These are phyloP conservation scores for Powellomyces hirtus DNA, from an alignment of 192 early-diverging fungal species.

Conservation along the genomic window DNA sequence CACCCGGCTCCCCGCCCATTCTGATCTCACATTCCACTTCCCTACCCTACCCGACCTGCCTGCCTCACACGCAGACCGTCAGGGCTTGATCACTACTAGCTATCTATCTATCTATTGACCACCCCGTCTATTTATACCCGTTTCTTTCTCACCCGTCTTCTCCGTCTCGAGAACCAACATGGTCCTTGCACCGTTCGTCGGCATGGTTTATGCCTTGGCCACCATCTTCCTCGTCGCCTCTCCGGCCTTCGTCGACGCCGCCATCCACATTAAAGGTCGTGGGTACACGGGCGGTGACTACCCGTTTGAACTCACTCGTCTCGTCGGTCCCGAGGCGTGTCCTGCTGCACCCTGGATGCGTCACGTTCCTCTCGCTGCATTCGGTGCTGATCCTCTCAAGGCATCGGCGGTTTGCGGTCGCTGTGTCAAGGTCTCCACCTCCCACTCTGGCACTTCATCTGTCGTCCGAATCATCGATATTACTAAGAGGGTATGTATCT, in stretches of 20 bases:
- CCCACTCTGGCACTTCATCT: not conserved
- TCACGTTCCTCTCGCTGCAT: slow-evolving; percentile 9
- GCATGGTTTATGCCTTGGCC: not conserved
- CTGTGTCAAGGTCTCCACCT: slow-evolving; percentile 6
- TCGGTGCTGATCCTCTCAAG: slow-evolving; percentile 17
- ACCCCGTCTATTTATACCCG: not conserved
- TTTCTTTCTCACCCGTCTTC: not conserved
- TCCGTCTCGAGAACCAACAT: no score
- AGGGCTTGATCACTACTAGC: not conserved
- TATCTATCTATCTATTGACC: not conserved
- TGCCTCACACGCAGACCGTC: no score
- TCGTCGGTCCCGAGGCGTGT: slow-evolving; percentile 25
- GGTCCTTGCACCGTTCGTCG: not conserved
- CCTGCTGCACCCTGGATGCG: not conserved
- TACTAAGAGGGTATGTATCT: slow-evolving; percentile 13
- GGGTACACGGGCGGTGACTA: slow-evolving; percentile 21
- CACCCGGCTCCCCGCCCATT: no score
- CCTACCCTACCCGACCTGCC: no score
- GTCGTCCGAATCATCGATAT: slow-evolving; percentile 21
- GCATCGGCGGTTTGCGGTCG: slow-evolving; percentile 13
- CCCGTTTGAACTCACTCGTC: slow-evolving; percentile 16
- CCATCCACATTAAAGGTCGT: slow-evolving; percentile 13
- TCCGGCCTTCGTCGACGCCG: slow-evolving; percentile 7
- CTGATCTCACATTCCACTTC: no score
- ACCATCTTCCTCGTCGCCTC: not conserved